Conservation (phyloP, 2,329 filamentous ascomycete genomes). For the Chaetomiaceae sp. region DNA sequence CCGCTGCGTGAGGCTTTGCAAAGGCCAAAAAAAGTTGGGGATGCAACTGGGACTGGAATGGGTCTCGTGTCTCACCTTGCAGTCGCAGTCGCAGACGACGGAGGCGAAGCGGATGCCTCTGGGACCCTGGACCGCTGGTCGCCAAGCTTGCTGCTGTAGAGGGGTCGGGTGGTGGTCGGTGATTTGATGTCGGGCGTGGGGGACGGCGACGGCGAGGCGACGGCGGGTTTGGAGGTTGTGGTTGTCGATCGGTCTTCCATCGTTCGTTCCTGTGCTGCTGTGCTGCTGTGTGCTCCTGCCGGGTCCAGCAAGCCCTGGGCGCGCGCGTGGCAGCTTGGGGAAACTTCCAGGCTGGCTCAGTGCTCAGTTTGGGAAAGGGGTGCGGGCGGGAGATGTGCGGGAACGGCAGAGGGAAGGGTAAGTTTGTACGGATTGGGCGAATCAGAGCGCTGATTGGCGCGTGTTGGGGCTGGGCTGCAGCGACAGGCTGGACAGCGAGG, state of each 20-base stretch:
- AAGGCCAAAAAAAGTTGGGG: constrained; percentile 22
- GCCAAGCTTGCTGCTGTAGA: constrained; percentile 31
- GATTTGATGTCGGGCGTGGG: constrained; percentile 22
- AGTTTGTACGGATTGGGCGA: constrained; percentile 25
- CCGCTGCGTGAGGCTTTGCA: constrained; percentile 2
- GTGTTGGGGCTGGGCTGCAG: constrained; percentile 12
- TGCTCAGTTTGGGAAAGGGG: constrained; percentile 25
- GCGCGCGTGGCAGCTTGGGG: constrained; percentile 17
- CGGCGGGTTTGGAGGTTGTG: constrained; percentile 23
- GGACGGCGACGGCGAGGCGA: constrained; percentile 20
- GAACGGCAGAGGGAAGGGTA: constrained; percentile 22
- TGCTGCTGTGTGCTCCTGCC: too few species aligned
- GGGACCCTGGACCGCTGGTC: constrained; percentile 23
- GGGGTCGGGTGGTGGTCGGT: constrained; percentile 20
- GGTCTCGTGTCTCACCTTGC: constrained; percentile 31
- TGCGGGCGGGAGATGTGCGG: constrained; percentile 22
- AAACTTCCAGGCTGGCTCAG: too few species aligned
- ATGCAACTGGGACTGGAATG: constrained; percentile 17
- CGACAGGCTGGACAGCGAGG: constrained; percentile 7
- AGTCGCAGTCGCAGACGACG: constrained; percentile 26
- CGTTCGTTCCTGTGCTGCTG: constrained; percentile 17
- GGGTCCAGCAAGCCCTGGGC: constrained; percentile 16
- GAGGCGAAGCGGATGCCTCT: constrained; percentile 23
- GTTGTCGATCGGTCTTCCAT: constrained; percentile 27
- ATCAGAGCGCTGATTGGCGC: constrained; percentile 20